A percentile compares a stretch with the other conserved stretches of the same genome.
These are phyloP conservation scores for Amaranthus cruentus DNA, from an alignment of 148 eudicot species.

Conservation along the genomic window DNA sequence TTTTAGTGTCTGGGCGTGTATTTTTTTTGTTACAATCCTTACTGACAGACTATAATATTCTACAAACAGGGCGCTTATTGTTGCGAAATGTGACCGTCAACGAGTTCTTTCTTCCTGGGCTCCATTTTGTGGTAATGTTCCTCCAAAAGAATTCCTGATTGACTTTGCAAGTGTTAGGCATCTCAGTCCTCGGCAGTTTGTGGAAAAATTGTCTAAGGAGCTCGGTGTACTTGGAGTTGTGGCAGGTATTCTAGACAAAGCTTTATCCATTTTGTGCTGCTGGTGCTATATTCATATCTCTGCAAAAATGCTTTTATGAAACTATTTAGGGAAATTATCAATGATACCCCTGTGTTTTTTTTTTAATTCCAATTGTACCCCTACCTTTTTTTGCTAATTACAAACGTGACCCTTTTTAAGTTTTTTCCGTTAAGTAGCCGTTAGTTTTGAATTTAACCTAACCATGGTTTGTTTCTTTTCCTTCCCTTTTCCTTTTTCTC, in stretches of 20 bases:
- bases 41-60: not conserved
- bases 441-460: no score
- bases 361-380: no score
- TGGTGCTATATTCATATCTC: no score
- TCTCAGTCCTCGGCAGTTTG: conserved; percentile 79
- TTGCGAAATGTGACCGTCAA: conserved; percentile 89
- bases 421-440: no score
- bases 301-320: no score
- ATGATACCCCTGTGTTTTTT: no score
- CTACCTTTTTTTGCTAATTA: no score
- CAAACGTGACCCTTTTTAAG: no score
- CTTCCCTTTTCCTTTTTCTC: no score
- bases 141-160: conserved; percentile 59
- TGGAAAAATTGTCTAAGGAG: conserved; percentile 78
- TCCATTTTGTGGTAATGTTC: conserved; percentile 55
- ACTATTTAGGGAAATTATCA: no score
- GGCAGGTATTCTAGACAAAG: conserved; percentile 58
- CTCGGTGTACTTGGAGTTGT: conserved; percentile 88
- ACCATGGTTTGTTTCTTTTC: no score
- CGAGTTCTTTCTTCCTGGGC: conserved; percentile 92
- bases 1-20: not conserved
- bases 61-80: conserved; percentile 77
- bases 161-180: conserved; percentile 79
- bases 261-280: not conserved
- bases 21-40: not conserved